Percentiles rank a stretch among this genome's conserved stretches.
phyloP scores from a whole-genome alignment of 1,284 basidiomycete species.

The Stygiomarasmius scandens region DNA sequence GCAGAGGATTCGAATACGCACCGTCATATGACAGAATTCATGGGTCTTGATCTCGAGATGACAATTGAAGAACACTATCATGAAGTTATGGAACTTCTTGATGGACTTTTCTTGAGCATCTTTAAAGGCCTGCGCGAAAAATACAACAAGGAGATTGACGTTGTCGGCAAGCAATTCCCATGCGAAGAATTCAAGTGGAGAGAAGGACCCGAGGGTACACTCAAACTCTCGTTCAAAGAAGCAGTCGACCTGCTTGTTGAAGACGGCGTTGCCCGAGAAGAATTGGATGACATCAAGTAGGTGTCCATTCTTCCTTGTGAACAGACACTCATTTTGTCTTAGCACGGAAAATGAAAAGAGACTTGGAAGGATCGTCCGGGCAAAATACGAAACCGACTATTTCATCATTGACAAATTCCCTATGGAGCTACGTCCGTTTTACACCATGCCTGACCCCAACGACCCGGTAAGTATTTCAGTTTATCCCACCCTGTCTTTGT shows the following conservation, averaged over 20 bases:
- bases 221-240: conserved; percentile 84
- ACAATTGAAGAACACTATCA: conserved; percentile 98
- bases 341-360: conserved; percentile 94
- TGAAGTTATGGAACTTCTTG: conserved; percentile 89
- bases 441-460: conserved; percentile 94
- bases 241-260: conserved; percentile 86
- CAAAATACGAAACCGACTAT: conserved; percentile 96
- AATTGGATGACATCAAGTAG: conserved; percentile 87
- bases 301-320: conserved; percentile 23
- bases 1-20: conserved; percentile 99
- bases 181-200: conserved; percentile 89
- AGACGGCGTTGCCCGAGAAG: conserved; percentile 77
- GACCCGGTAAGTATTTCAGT: conserved; percentile 65
- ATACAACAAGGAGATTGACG: conserved; percentile 81
- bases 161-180: conserved; percentile 87
- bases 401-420: conserved; percentile 99
- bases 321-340: conserved; percentile 5
- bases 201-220: conserved; percentile 79
- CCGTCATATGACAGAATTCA: conserved; percentile 98
- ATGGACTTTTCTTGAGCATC: conserved; percentile 81
- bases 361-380: conserved; percentile 86
- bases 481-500: conserved; percentile 6
- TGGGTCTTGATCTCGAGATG: conserved; percentile 99
- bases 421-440: conserved; percentile 91
- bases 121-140: conserved; percentile 82